Evolutionary conservation across 495 filamentous ascomycete species (phyloP), one percentile per base, ranked within the genome.

Genomic region (Neurospora discreta): DNA sequence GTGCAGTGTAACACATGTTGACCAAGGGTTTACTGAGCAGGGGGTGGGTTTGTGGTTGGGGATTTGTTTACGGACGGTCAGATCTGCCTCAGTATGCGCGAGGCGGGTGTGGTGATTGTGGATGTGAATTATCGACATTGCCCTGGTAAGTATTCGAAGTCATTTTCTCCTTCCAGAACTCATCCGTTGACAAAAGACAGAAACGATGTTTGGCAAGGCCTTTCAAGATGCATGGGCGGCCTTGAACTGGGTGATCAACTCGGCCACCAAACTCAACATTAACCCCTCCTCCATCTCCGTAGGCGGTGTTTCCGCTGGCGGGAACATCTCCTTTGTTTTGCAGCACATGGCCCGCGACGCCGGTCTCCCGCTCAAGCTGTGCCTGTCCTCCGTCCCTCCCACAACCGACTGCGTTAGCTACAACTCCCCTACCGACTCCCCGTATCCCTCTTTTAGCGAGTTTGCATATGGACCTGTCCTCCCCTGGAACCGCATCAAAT

Each of bases 41-140:
- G 75, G 0, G 79, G 77, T 71, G 85, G 85, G 0, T 87, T 84
- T 73, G 84, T 83, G 3, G 71, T 86, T 13, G 85, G 85, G 1
- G 83, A 85, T 70, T 74, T 87, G 42, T 75, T 75, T 18, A 80
- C 80, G 0, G 85, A 86, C 40, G 81, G 80, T 0, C 72, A 80
- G 26, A 75, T 86, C 1, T 85, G 84, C 70, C 76, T 84, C 20
- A 84, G 75, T 68, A 83, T 85, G 78, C 80, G 83, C 18, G 80
- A 82, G 26, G 81, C 81, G 4, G 80, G 82, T 5, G 77, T 79
- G 4, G 81, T 79, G 10, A 80, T 85, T 10, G 80, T 87, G 33
- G 85, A 87, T 69, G 82, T 87, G n/a, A 81, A 81, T 40, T 87
- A 87, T 72, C 82, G 85, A n/a, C 81, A 83, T 5, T 83, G 82